These are phyloP conservation scores for Ophiostoma himal-ulmi DNA, from an alignment of 2,329 filamentous ascomycete species.

Conservation along the genomic window DNA sequence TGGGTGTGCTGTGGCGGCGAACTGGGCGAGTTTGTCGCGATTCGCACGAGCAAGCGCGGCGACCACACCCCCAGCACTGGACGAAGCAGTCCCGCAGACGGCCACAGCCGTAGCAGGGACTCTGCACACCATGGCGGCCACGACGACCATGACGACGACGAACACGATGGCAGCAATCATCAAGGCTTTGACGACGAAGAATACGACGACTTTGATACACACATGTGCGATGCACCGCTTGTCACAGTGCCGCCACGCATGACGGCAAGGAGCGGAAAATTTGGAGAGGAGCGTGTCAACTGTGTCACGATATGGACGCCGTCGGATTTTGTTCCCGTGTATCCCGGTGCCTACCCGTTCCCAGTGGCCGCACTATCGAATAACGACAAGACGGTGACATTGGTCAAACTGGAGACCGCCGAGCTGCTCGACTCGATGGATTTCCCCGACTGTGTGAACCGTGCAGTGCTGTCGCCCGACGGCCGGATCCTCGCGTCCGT, in stretches of 20 bases:
- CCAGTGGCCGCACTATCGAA: slow-evolving; percentile 72
- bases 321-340: slow-evolving; percentile 33
- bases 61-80: background rate
- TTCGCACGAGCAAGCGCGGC: slow-evolving; percentile 46
- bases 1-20: slow-evolving; percentile 91
- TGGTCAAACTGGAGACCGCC: slow-evolving; percentile 67
- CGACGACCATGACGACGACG: background rate
- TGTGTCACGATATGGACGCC: slow-evolving; percentile 61
- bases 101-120: background rate
- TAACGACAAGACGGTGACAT: slow-evolving; percentile 81
- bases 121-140: background rate
- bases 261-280: slow-evolving; percentile 46
- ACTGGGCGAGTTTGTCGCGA: slow-evolving; percentile 77
- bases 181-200: slow-evolving; percentile 30
- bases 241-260: slow-evolving; percentile 20
- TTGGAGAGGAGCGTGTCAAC: slow-evolving; percentile 58
- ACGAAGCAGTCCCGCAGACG: background rate
- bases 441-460: slow-evolving; percentile 84
- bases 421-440: slow-evolving; percentile 63
- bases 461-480: slow-evolving; percentile 87
- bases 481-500: slow-evolving; percentile 75
- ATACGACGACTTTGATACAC: slow-evolving; percentile 23
- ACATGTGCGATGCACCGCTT: slow-evolving; percentile 11
- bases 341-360: slow-evolving; percentile 40
- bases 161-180: slow-evolving; percentile 24